Evolutionary conservation across 1,139 yeast genomes (phyloP), one percentile per base, ranked within the genome.

Genomic region (Arxiozyma heterogenica): DNA sequence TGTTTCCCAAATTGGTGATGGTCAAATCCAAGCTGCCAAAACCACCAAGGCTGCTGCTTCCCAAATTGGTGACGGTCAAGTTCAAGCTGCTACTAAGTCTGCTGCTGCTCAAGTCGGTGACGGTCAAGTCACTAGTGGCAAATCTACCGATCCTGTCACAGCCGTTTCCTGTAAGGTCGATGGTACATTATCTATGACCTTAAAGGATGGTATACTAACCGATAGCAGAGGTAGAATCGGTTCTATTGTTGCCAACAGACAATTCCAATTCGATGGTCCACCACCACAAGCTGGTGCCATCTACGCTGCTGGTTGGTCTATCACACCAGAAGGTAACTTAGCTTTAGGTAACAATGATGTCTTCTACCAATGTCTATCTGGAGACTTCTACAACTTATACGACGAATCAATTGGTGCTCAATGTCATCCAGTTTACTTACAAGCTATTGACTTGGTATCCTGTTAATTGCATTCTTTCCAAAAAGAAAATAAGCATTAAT

Each of bases 201-300:
- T n/a, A n/a, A n/a, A n/a, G n/a, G n/a, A n/a, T n/a, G n/a, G n/a
- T n/a, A n/a, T n/a, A n/a, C n/a, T n/a, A n/a, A n/a, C n/a, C n/a
- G n/a, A n/a, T n/a, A n/a, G n/a, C n/a, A n/a, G n/a, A n/a, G n/a
- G n/a, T n/a, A n/a, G n/a, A n/a, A n/a, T n/a, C n/a, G n/a, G n/a
- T n/a, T n/a, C 90, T 56, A 84, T 85, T 72, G 93, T 85, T 65
- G 86, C 91, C 59, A 84, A 84, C 84, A 81, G 85, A 76, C 93
- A 85, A 77, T 84, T 85, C 84, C 93, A 85, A 76, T 85, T 85
- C 67, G 93, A 85, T 69, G 93, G 93, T 71, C 94, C 93, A 64
- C 90, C 91, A 74, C 93, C 93, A 67, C 94, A 86, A 78, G 91
- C 93, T 57, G 94, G 93, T 73, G 79, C 91, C 64, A 82, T 86